Conservation (phyloP, 2,329 filamentous ascomycete genomes). For the Paecilomyces variotii region DNA sequence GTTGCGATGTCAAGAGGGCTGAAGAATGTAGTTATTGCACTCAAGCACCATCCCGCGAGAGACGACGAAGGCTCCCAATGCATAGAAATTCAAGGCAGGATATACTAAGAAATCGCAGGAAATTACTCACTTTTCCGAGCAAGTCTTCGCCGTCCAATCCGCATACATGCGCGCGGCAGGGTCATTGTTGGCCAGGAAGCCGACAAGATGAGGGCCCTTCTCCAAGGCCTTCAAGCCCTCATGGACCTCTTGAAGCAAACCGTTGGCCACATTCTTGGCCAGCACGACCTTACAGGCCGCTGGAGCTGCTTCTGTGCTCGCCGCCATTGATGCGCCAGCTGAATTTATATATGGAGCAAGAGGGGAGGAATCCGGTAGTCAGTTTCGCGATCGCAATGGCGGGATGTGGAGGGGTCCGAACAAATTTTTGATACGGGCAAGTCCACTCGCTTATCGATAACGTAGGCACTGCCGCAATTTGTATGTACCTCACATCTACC, state of each 20-base stretch:
- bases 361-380: background rate
- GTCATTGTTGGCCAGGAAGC: constrained; percentile 87
- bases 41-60: background rate
- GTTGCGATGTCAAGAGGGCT: background rate
- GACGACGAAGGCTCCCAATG: background rate
- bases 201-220: constrained; percentile 70
- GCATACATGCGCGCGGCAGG: constrained; percentile 89
- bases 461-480: constrained; percentile 4
- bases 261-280: constrained; percentile 78
- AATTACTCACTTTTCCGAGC: constrained; percentile 81
- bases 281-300: constrained; percentile 82
- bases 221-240: constrained; percentile 65
- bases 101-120: background rate
- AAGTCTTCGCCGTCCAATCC: constrained; percentile 95
- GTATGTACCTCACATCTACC: background rate
- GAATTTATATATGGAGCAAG: constrained; percentile 2
- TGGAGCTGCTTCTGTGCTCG: constrained; percentile 18
- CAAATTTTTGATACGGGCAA: constrained; percentile 21
- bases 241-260: constrained; percentile 67
- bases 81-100: background rate
- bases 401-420: constrained; percentile 10
- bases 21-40: background rate
- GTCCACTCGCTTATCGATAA: constrained; percentile 33
- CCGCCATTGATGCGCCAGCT: constrained; percentile 20
- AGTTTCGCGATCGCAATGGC: background rate